phyloP scores from a whole-genome alignment of 225 moss, liverwort and hornwort genomes.

The Pseudoscleropodium purum region DNA sequence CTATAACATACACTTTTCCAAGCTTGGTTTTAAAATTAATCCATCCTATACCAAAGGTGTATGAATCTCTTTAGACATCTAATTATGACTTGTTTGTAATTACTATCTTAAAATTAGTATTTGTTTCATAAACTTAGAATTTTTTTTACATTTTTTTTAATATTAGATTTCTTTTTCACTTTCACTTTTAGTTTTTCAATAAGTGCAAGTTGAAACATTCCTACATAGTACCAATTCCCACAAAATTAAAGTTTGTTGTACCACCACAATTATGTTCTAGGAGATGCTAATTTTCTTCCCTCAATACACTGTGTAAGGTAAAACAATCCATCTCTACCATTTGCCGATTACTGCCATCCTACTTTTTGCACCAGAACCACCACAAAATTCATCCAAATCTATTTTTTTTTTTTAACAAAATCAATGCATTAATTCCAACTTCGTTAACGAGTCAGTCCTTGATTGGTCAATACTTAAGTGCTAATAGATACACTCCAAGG shows the following conservation, averaged over 20 bases:
- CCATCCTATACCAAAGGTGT: not conserved
- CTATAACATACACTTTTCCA: not conserved
- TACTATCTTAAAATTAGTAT: not conserved
- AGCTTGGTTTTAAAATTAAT: not conserved
- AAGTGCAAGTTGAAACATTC: rapidly evolving
- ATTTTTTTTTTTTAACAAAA: too few relatives aligned
- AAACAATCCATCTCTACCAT: too few relatives aligned
- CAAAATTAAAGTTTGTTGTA: not conserved
- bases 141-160: not conserved
- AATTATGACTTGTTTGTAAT: not conserved
- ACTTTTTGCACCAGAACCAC: too few relatives aligned
- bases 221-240: not conserved
- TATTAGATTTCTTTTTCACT: not conserved
- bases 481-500: too few relatives aligned
- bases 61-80: rapidly evolving
- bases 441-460: too few relatives aligned
- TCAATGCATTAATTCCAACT: too few relatives aligned
- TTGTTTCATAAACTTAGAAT: not conserved
- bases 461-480: too few relatives aligned
- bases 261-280: not conserved
- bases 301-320: not conserved
- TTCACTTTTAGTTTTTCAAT: not conserved
- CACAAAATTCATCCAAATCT: too few relatives aligned
- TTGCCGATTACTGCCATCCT: too few relatives aligned
- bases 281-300: not conserved